Evolutionary conservation across 2,329 filamentous ascomycete genomes (phyloP).

Genomic region (Ceratocystis ficicola): DNA sequence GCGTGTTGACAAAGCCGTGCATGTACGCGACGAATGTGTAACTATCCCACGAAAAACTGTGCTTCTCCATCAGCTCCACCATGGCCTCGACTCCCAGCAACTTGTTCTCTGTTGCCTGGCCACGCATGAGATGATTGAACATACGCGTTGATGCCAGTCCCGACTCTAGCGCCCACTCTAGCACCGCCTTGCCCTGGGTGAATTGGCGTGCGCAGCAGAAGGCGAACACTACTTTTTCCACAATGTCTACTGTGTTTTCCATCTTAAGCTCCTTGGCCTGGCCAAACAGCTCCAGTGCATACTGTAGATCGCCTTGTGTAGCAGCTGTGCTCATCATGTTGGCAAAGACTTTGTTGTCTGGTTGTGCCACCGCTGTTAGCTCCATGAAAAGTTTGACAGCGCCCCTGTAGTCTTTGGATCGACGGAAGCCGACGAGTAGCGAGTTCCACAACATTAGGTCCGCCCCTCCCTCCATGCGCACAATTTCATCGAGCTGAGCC

Average conservation of each 20-base stretch:
- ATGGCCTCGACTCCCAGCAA: constrained; percentile 39
- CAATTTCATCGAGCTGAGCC: constrained; percentile 18
- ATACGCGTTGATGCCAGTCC: constrained; percentile 45
- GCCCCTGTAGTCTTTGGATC: constrained; percentile 53
- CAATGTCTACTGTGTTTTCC: constrained; percentile 35
- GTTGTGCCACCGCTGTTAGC: constrained; percentile 39
- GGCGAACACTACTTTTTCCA: constrained; percentile 17
- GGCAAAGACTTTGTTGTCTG: constrained; percentile 54
- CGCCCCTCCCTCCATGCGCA: constrained; percentile 31
- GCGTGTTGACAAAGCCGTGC: constrained; percentile 37
- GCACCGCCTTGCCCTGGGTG: constrained; percentile 31
- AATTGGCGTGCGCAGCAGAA: constrained; percentile 40
- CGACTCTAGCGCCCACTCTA: constrained; percentile 40
- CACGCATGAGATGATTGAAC: constrained; percentile 67
- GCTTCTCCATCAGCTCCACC: constrained; percentile 38
- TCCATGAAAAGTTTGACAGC: constrained; percentile 52
- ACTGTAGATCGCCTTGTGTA: constrained; percentile 58
- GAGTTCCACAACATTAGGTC: constrained; percentile 60
- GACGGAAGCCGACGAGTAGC: constrained; percentile 57
- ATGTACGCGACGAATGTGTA: constrained; percentile 42
- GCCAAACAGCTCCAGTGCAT: constrained; percentile 52
- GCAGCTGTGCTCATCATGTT: constrained; percentile 63
- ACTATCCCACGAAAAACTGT: constrained; percentile 37
- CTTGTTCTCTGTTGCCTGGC: constrained; percentile 52
- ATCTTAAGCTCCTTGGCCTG: constrained; percentile 46